These are phyloP conservation scores for Entomortierella chlamydospora DNA, from an alignment of 192 early-diverging fungal genomes.

Conservation along the genomic window DNA sequence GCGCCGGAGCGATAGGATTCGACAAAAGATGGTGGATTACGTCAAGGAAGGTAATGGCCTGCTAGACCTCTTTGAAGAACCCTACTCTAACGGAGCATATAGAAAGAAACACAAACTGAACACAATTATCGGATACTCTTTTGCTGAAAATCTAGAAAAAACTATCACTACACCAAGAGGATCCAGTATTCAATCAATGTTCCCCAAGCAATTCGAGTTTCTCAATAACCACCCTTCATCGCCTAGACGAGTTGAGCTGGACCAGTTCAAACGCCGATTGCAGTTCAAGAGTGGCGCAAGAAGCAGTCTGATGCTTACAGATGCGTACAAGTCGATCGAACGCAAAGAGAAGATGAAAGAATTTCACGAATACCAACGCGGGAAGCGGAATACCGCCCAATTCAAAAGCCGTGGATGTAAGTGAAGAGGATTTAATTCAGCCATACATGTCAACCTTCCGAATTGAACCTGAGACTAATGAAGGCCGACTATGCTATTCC, in stretches of 20 bases:
- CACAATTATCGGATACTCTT: no score
- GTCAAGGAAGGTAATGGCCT: conserved; percentile 18
- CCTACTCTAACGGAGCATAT: neutral
- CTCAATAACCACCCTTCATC: conserved; percentile 3
- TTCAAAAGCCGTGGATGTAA: conserved; percentile 50
- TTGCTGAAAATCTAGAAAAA: conserved; percentile 22
- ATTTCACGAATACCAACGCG: conserved; percentile 35
- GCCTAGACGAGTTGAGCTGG: conserved; percentile 22
- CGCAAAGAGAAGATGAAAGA: conserved; percentile 36
- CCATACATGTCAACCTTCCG: neutral
- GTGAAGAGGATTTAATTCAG: neutral
- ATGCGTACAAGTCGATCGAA: conserved; percentile 25
- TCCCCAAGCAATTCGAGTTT: conserved; percentile 13
- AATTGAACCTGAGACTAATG: neutral
- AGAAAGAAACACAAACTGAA: neutral
- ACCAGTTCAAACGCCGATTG: conserved; percentile 44
- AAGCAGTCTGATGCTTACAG: conserved; percentile 27
- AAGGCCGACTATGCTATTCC: neutral
- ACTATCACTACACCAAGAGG: conserved; percentile 44
- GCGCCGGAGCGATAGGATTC: conserved; percentile 33
- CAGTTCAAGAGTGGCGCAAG: conserved; percentile 43
- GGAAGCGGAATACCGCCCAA: conserved; percentile 29
- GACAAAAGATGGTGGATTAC: conserved; percentile 14
- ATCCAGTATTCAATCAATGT: conserved; percentile 36
- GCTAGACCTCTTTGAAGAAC: neutral